Percentiles rank a stretch among this genome's conserved stretches.
Conservation (phyloP, 805 yeast species). For the Millerozyma miso region DNA sequence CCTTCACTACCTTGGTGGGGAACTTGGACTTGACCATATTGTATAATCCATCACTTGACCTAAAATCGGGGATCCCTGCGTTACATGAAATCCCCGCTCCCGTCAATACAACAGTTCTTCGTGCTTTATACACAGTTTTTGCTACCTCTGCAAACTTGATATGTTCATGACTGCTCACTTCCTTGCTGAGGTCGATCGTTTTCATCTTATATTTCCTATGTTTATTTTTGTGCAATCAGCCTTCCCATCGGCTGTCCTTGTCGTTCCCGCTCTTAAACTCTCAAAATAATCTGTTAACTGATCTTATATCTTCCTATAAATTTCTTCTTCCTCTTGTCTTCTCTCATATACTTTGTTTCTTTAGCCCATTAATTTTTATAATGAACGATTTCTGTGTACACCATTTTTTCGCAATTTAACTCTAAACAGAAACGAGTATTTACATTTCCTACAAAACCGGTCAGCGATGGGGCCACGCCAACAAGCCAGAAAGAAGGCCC, state of each 20-base stretch:
- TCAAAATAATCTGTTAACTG: too few relatives aligned
- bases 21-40: slow-evolving; percentile 61
- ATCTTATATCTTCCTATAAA: background rate
- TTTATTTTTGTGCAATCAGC: background rate
- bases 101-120: slow-evolving; percentile 65
- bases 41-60: slow-evolving; percentile 81
- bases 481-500: too few relatives aligned
- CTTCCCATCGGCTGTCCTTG: background rate
- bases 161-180: slow-evolving; percentile 2
- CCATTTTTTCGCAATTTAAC: slow-evolving; percentile 4
- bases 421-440: slow-evolving; percentile 3
- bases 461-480: background rate
- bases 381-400: background rate
- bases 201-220: slow-evolving; percentile 9
- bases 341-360: background rate
- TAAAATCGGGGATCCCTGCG: slow-evolving; percentile 95
- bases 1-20: slow-evolving; percentile 64
- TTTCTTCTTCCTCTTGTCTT: background rate
- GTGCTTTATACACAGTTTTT: slow-evolving; percentile 46
- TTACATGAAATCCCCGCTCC: slow-evolving; percentile 97
- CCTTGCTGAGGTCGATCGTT: slow-evolving; percentile 18
- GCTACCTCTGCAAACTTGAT: slow-evolving; percentile 37
- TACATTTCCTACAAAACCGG: slow-evolving; percentile 3
- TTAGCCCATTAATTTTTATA: background rate
- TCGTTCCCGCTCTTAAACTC: too few relatives aligned